Evolutionary conservation across 441 rosid genomes (phyloP), one percentile per base, ranked within the genome.

Genomic region (Adansonia gregorii): DNA sequence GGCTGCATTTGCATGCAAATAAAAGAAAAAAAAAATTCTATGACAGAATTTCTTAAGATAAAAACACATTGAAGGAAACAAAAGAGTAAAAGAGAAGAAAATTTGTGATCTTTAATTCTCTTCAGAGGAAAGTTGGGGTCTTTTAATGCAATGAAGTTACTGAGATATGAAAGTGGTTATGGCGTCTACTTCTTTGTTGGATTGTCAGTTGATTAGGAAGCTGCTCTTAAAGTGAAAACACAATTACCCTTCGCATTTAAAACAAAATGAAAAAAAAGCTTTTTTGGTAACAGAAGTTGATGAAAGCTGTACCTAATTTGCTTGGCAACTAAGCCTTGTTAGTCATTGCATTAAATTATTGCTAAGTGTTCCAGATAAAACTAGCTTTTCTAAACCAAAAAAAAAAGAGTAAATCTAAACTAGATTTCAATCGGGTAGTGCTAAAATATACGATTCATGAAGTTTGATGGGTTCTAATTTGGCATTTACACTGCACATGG

Each of bases 201-300:
- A 78, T 65, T 69, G 82, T 27, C 55, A 58, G 76, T 48, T 78
- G 82, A 72, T 51, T 31, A 67, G 52, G 71, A 24, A 49, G 61
- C 61, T 24, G 70, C 11, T 39, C n/a, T 17, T 72, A n/a, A 46
- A 46, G 35, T 54, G 10, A 43, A 27, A 60, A 60, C 51, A 63
- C 72, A 59, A 51, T 80, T n/a, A 56, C 80, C 84, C 86, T 80
- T 82, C 61, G 77, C 82, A 85, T 77, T 79, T 55, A 66, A 35
- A 31, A 56, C 19, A 11, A 51, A 77, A 41, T 31, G 3, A 20
- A 12, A 17, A 17, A 35, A 51, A 68, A 31, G 1, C 5, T 3
- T 64, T 35, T 46, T 51, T 49, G 17, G 63, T 49, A 27, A 27
- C 60, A 73, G 60, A 10, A 17, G 49, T 45, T 63, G 65, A 41